phyloP scores from a whole-genome alignment of 2,329 filamentous ascomycete species.

The Pseudogymnoascus sp. region DNA sequence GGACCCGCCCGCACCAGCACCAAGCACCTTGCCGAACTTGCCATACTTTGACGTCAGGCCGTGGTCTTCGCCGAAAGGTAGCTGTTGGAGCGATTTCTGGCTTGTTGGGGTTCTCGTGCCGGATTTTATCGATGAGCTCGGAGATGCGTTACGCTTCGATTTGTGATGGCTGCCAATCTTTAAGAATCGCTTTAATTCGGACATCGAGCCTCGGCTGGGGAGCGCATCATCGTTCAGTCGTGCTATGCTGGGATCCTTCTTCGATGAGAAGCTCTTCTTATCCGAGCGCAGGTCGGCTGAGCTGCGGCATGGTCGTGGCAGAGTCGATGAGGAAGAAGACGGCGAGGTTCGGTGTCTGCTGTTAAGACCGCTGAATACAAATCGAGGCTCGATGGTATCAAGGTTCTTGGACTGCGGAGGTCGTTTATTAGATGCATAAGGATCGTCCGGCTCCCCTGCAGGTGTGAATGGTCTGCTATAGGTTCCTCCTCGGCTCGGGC shows the following conservation, averaged over 20 bases:
- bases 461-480: slow-evolving; percentile 73
- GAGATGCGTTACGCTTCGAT: slow-evolving; percentile 57
- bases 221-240: slow-evolving; percentile 42
- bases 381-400: slow-evolving; percentile 67
- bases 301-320: slow-evolving; percentile 37
- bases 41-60: slow-evolving; percentile 87
- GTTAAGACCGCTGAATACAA: slow-evolving; percentile 62
- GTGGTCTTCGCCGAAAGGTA: slow-evolving; percentile 92
- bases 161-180: slow-evolving; percentile 62
- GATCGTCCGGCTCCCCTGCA: slow-evolving; percentile 71
- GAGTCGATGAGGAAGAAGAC: slow-evolving; percentile 42
- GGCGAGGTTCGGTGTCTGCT: slow-evolving; percentile 61
- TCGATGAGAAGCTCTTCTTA: slow-evolving; percentile 35
- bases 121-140: slow-evolving; percentile 47
- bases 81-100: slow-evolving; percentile 48
- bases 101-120: slow-evolving; percentile 41
- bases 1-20: slow-evolving; percentile 88
- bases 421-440: slow-evolving; percentile 76
- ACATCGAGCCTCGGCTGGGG: slow-evolving; percentile 72
- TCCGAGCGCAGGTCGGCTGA: slow-evolving; percentile 36
- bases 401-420: slow-evolving; percentile 60
- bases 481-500: slow-evolving; percentile 51
- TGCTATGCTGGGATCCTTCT: slow-evolving; percentile 20
- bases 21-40: slow-evolving; percentile 88
- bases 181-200: slow-evolving; percentile 94